Percentiles rank a stretch among this genome's conserved stretches.
Evolutionary conservation across 1,139 yeast genomes (phyloP).

Genomic region (Arxiozyma telluris): DNA sequence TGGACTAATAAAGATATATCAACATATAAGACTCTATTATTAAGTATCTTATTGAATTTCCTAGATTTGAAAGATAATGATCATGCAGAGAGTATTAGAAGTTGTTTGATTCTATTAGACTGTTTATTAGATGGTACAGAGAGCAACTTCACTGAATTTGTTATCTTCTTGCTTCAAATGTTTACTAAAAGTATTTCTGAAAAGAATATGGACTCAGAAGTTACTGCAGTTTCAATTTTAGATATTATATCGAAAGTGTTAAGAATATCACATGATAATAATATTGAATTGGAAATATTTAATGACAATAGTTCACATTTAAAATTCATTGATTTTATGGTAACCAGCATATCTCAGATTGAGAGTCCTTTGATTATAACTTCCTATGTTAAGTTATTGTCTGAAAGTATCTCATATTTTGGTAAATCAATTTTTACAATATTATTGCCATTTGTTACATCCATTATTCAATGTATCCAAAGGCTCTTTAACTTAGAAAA

Average conservation of each 20-base stretch:
- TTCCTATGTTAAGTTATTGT: slow-evolving; percentile 27
- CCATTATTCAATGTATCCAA: slow-evolving; percentile 25
- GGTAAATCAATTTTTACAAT: slow-evolving; percentile 26
- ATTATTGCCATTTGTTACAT: slow-evolving; percentile 28
- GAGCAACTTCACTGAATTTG: slow-evolving; percentile 38
- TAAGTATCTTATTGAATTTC: slow-evolving; percentile 42
- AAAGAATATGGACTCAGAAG: slow-evolving; percentile 21
- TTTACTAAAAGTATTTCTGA: slow-evolving; percentile 27
- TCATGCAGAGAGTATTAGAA: slow-evolving; percentile 30
- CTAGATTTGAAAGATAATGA: slow-evolving; percentile 28
- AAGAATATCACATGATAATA: slow-evolving; percentile 26
- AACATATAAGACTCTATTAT: slow-evolving; percentile 50
- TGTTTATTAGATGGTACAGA: slow-evolving; percentile 50
- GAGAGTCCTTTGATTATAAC: slow-evolving; percentile 27
- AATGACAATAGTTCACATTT: slow-evolving; percentile 27
- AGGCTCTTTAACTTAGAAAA: slow-evolving; percentile 19
- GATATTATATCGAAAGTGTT: slow-evolving; percentile 28
- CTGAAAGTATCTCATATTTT: slow-evolving; percentile 28
- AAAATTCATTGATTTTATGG: slow-evolving; percentile 29
- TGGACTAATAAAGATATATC: slow-evolving; percentile 43
- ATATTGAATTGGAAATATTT: slow-evolving; percentile 27
- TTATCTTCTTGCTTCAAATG: slow-evolving; percentile 29
- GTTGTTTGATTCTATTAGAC: slow-evolving; percentile 37
- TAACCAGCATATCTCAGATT: slow-evolving; percentile 26
- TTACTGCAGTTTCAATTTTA: slow-evolving; percentile 27